Evolutionary conservation across 257 asterid genomes (phyloP), one percentile per base, ranked within the genome.

Genomic region (Solanum rostratum): DNA sequence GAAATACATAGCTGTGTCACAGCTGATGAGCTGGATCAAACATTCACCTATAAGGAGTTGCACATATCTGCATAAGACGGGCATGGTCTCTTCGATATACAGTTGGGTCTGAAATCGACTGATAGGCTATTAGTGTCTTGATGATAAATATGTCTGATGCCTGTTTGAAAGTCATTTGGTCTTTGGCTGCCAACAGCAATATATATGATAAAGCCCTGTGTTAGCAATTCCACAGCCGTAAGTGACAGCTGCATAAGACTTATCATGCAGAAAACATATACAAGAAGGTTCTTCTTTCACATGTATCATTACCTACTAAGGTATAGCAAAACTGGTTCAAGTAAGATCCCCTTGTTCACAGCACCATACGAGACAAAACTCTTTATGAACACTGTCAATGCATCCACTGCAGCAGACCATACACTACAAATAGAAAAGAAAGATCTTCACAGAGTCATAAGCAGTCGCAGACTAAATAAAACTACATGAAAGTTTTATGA

Each of bases 391-490:
- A 96, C 90, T 5, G 96, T 90, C 65, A 97, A 97, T 18, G 99
- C 98, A 80, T 93, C 98, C 85, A 95, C 84, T 88, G 99, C 98
- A 84, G 98, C 97, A 87, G 97, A 93, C 98, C 98, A 93, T 79
- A 96, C 95, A 41, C 99, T 96, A 84, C 96, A 93, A 78, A 86
- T 74, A 19, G 80, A 55, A 86, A 73, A 62, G 73, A 81, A 83
- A 29, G 39, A 89, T 33, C 27, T 80, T 65, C 85, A 88, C 68
- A 50, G 29, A 27, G 63, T 78, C 60, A 27, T 29, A 50, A 9
- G 29, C 57, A 78, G 63, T 5, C 3, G 15, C 45, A 49, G 11
- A 50, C 63, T 78, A 50, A 24, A 50, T 24, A 71, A 78, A 78
- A 78, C 82, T 16, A 16, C 63, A 41, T 29, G 52, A 41, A 81